Percentiles rank a stretch among this genome's conserved stretches.
These are phyloP conservation scores for Komagataella phaffii DNA, from an alignment of 805 yeast species.

Conservation along the genomic window DNA sequence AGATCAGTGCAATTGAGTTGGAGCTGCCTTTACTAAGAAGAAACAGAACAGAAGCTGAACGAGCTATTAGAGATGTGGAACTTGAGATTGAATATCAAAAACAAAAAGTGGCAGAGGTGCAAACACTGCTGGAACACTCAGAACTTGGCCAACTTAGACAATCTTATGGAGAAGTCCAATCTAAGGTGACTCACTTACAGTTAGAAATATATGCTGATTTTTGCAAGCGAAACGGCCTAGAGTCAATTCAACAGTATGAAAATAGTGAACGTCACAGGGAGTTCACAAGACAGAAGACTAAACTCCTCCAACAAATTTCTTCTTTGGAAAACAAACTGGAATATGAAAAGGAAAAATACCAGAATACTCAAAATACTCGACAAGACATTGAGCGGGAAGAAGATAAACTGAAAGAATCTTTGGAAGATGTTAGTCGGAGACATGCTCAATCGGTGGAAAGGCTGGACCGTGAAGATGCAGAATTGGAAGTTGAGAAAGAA, in stretches of 20 bases:
- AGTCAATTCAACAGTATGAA: constrained; percentile 56
- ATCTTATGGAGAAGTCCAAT: constrained; percentile 12
- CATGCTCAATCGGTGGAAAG: neutral
- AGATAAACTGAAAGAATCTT: constrained; percentile 15
- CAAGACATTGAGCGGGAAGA: constrained; percentile 25
- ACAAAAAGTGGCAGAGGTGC: constrained; percentile 10
- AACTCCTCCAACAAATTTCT: constrained; percentile 46
- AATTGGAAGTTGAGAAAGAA: constrained; percentile 21
- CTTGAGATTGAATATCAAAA: constrained; percentile 39
- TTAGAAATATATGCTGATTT: constrained; percentile 35
- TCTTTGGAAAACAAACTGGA: constrained; percentile 44
- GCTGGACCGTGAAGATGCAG: constrained; percentile 22
- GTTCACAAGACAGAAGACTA: constrained; percentile 47
- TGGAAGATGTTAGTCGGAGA: constrained; percentile 14
- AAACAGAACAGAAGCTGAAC: constrained; percentile 10
- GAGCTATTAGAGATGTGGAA: constrained; percentile 17
- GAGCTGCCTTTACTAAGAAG: constrained; percentile 16
- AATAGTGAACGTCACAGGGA: constrained; percentile 32
- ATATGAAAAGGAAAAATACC: constrained; percentile 50
- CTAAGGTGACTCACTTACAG: constrained; percentile 19
- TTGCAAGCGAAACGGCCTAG: constrained; percentile 40
- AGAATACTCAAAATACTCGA: constrained; percentile 35
- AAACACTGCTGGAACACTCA: constrained; percentile 9
- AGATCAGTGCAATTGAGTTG: constrained; percentile 30
- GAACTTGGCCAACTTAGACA: constrained; percentile 15